Evolutionary conservation across 1,139 yeast species (phyloP), one percentile per base, ranked within the genome.

Genomic region (Diutina mesorugosa): DNA sequence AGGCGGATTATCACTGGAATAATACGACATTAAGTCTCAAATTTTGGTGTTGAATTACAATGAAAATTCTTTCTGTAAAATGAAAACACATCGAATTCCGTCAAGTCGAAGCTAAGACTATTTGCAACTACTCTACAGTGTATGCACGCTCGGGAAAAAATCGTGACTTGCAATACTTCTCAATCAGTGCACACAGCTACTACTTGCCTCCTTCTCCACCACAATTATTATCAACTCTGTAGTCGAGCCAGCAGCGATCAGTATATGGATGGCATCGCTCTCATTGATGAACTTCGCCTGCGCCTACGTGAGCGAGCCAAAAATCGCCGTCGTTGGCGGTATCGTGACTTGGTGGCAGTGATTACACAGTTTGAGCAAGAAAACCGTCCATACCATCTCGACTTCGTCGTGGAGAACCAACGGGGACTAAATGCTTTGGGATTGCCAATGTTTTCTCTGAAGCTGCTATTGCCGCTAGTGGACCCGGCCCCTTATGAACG

Each of bases 371-470:
- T 28, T 7, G 38, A 28, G 35, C 55, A 28, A 6, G 47, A 29
- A 3, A 28, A 28, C 30, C 59, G 55, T 47, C n/a, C 26, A 10
- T 58, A 60, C 57, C 66, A 66, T 38, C 68, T 71, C 57, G 83
- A 81, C 54, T 65, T 77, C 21, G 62, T 81, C 65, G 69, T 84
- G 6, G 93, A 87, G 64, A 84, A 85, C 67, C 90, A 87, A 67
- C 72, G 95, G 35, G 95, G 95, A 0, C 67, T 81, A 63, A 80
- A 82, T 58, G 56, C 84, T 16, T 77, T 85, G 66, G 93, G 93
- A 2, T 77, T 78, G 4, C 87, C 87, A 0, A 62, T 83, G 53
- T 87, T 81, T 63, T 77, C 85, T 26, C 68, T 76, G 47, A 73
- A 78, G 58, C 74, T 86, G 7, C 71, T 85, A 56, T 62, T 85